Evolutionary conservation across 306 rosid genomes (phyloP).

Genomic region (Prunus persica): Prunus_persica_NCBIv2 NC_034013.1:9499001-9499500

Average conservation of each 20-base stretch:
- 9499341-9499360: not conserved
- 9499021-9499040: not conserved
- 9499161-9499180: not conserved
- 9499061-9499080: too few relatives aligned
- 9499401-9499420: too few relatives aligned
- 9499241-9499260: not conserved
- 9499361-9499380: not conserved
- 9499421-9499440: too few relatives aligned
- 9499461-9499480: too few relatives aligned
- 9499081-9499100: not conserved
- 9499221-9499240: not conserved
- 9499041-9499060: not conserved
- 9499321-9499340: not conserved
- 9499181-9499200: not conserved
- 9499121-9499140: not conserved
- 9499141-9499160: not conserved
- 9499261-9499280: constrained; percentile 3
- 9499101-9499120: constrained; percentile 15
- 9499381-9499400: too few relatives aligned
- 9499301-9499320: not conserved
- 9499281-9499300: constrained; percentile 1
- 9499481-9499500: too few relatives aligned
- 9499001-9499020: not conserved
- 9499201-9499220: constrained; percentile 1
- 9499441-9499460: too few relatives aligned